These are phyloP conservation scores for Trametes polyzona DNA, from an alignment of 1,284 basidiomycete genomes.

Conservation along the genomic window DNA sequence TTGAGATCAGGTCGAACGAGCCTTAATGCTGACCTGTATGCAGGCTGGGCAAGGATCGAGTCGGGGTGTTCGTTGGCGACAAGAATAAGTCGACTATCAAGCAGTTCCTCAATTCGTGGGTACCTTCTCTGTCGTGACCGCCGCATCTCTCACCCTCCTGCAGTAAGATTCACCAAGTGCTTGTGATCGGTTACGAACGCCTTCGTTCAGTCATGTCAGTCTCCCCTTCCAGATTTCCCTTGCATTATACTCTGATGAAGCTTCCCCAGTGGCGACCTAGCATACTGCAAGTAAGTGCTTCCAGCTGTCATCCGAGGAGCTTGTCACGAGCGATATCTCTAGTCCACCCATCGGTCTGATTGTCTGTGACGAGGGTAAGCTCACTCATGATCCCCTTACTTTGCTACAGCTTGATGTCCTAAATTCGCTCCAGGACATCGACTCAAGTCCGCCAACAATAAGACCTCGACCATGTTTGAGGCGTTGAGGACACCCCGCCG, in stretches of 20 bases:
- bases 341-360: conserved; percentile 92
- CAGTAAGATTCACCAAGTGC: conserved; percentile 80
- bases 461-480: conserved; percentile 91
- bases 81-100: conserved; percentile 74
- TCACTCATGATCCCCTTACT: background rate
- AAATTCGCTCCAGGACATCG: conserved; percentile 71
- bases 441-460: conserved; percentile 90
- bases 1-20: too few relatives aligned
- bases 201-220: conserved; percentile 79
- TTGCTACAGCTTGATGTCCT: background rate
- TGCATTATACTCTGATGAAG: background rate
- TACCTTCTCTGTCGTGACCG: background rate
- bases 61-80: conserved; percentile 83
- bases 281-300: conserved; percentile 56
- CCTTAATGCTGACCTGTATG: background rate
- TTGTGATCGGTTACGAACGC: conserved; percentile 96
- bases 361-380: conserved; percentile 92
- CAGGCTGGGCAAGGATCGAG: conserved; percentile 79
- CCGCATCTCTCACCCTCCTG: conserved; percentile 6
- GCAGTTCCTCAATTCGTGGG: conserved; percentile 77
- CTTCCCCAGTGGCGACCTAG: conserved; percentile 54
- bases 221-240: background rate
- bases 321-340: background rate
- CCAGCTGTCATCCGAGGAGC: background rate
- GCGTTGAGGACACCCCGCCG: conserved; percentile 74